Conservation (phyloP, 2,329 filamentous ascomycete species). For the Byssochlamys sp. region DNA sequence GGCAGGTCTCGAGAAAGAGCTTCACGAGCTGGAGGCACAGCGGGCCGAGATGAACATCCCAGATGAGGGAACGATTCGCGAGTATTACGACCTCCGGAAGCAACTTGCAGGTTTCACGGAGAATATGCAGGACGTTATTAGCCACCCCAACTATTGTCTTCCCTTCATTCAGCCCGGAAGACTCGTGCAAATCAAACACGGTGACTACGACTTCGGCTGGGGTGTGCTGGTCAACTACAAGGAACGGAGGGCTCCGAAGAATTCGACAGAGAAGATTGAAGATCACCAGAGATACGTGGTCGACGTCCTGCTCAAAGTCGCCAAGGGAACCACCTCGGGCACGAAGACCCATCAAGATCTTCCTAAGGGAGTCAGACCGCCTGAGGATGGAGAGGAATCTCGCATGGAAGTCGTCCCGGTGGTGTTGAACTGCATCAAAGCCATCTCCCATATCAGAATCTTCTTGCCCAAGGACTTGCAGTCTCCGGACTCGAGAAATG, state of each 20-base stretch:
- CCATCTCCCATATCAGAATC: conserved; percentile 72
- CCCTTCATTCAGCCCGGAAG: conserved; percentile 82
- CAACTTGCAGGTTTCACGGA: conserved; percentile 73
- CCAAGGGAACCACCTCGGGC: conserved; percentile 42
- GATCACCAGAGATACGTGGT: conserved; percentile 69
- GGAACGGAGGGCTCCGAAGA: conserved; percentile 45
- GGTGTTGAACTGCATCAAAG: conserved; percentile 72
- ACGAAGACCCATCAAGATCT: conserved; percentile 56
- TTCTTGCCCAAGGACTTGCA: conserved; percentile 72
- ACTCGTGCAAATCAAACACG: conserved; percentile 73
- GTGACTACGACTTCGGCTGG: conserved; percentile 81
- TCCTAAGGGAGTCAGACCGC: conserved; percentile 52
- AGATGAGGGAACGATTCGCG: conserved; percentile 79
- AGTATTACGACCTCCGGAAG: conserved; percentile 84
- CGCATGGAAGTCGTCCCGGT: conserved; percentile 79
- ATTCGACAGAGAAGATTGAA: not conserved
- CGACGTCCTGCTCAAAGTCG: conserved; percentile 65
- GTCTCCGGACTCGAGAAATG: conserved; percentile 57
- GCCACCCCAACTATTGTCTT: conserved; percentile 76
- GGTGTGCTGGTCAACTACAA: conserved; percentile 72
- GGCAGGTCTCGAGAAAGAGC: conserved; percentile 69
- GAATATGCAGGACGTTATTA: conserved; percentile 85
- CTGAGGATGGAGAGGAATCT: conserved; percentile 52
- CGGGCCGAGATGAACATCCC: conserved; percentile 64
- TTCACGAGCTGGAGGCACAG: conserved; percentile 68